Conservation (phyloP, 2,329 filamentous ascomycete species). For the Ceratocystis ficicola region DNA sequence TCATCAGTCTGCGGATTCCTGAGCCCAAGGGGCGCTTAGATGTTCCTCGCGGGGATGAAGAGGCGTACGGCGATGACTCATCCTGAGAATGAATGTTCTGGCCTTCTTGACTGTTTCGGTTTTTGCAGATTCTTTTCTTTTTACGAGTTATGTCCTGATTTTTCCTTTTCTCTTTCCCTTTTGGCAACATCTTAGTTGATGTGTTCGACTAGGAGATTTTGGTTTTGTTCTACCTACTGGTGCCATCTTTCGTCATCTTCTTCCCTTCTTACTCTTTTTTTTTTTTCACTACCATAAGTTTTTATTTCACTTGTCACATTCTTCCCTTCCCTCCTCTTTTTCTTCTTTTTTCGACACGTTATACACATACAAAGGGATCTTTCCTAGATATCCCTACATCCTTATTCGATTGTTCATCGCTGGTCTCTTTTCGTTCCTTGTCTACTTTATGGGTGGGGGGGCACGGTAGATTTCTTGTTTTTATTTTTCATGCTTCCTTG, state of each 20-base stretch:
- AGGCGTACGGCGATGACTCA: slow-evolving; percentile 25
- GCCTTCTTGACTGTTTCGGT: slow-evolving; percentile 11
- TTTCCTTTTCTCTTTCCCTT: neutral
- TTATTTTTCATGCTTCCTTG: neutral
- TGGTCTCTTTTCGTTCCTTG: neutral
- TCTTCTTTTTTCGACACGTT: neutral
- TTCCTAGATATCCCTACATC: neutral
- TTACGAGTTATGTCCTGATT: slow-evolving; percentile 3
- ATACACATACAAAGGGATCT: neutral
- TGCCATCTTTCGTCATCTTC: too few species aligned
- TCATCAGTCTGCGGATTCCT: slow-evolving; percentile 63
- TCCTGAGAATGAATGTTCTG: neutral
- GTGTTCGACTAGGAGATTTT: neutral
- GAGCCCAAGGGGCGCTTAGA: slow-evolving; percentile 40
- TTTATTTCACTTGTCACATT: neutral
- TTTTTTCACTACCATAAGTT: neutral
- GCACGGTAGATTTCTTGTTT: neutral
- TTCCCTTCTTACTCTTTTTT: neutral
- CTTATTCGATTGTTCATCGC: neutral
- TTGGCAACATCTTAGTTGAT: neutral
- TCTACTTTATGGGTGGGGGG: slow-evolving; percentile 1
- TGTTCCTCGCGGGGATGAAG: slow-evolving; percentile 33
- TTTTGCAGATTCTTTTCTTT: slow-evolving; percentile 14
- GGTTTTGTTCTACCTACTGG: neutral
- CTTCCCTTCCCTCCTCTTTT: neutral